A percentile compares a stretch with the other conserved stretches of the same genome.
Conservation (phyloP, 1,284 basidiomycete species). For the Ustilago vetiveriae region DNA sequence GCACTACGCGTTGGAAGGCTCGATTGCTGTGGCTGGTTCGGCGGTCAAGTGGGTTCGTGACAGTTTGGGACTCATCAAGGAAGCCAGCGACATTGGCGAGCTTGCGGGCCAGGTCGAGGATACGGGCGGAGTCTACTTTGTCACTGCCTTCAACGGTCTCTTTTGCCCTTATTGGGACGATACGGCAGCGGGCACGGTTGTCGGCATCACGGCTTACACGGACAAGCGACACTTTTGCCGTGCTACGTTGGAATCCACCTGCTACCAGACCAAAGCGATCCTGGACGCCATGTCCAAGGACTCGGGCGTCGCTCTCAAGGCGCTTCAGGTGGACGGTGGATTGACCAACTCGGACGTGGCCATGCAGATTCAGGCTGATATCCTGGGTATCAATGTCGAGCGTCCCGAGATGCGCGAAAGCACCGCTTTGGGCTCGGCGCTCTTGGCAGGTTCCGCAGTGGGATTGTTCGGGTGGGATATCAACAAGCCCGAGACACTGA, state of each 20-base stretch:
- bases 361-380: conserved; percentile 91
- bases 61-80: conserved; percentile 82
- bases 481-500: conserved; percentile 82
- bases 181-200: conserved; percentile 81
- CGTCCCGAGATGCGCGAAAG: conserved; percentile 97
- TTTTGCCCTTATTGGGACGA: conserved; percentile 90
- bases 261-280: conserved; percentile 87
- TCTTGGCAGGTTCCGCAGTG: conserved; percentile 91
- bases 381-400: conserved; percentile 89
- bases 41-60: conserved; percentile 96
- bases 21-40: conserved; percentile 92
- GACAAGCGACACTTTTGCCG: conserved; percentile 92
- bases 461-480: conserved; percentile 94
- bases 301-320: conserved; percentile 76
- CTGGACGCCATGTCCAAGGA: conserved; percentile 93
- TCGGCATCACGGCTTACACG: conserved; percentile 85
- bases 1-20: conserved; percentile 92
- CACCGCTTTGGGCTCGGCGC: conserved; percentile 93
- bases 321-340: conserved; percentile 86
- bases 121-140: conserved; percentile 95
- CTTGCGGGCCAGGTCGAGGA: conserved; percentile 81
- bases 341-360: conserved; percentile 73
- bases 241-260: conserved; percentile 81
- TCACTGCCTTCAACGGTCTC: conserved; percentile 92
- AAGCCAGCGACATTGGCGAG: conserved; percentile 83